These are phyloP conservation scores for Eutypella sp. DNA, from an alignment of 2,329 filamentous ascomycete species.

Conservation along the genomic window DNA sequence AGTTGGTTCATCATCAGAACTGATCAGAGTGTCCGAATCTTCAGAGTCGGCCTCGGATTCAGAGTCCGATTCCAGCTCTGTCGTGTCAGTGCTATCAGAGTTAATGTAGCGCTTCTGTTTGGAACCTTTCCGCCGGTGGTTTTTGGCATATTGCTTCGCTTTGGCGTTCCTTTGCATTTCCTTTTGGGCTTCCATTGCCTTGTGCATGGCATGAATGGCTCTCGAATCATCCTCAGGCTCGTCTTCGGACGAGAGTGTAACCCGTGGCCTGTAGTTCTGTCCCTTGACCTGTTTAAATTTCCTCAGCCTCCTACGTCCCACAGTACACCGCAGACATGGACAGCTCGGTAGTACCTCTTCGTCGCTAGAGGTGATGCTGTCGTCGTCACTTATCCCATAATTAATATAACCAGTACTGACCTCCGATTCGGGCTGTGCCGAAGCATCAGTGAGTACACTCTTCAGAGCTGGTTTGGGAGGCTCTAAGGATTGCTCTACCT, in stretches of 20 bases:
- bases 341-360: conserved; percentile 30
- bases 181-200: conserved; percentile 9
- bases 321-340: conserved; percentile 27
- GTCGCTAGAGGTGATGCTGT: conserved; percentile 19
- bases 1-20: too few species aligned
- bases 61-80: conserved; percentile 5
- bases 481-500: conserved; percentile 13
- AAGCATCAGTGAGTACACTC: conserved; percentile 16
- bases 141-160: conserved; percentile 5
- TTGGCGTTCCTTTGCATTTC: conserved; percentile 5
- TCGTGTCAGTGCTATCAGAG: too few species aligned
- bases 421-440: conserved; percentile 10
- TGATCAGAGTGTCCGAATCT: too few species aligned
- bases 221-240: conserved; percentile 6
- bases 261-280: not conserved
- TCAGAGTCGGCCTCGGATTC: conserved; percentile 6
- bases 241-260: conserved; percentile 7
- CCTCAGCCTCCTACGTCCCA: conserved; percentile 21
- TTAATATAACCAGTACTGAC: conserved; percentile 12
- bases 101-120: too few species aligned
- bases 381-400: conserved; percentile 12
- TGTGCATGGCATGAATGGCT: conserved; percentile 10
- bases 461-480: conserved; percentile 35
- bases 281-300: conserved; percentile 22
- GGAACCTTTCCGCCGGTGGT: too few species aligned